A percentile compares a stretch with the other conserved stretches of the same genome.
Conservation (phyloP, 164 flowering plant species). For the Buxus sempervirens region DNA sequence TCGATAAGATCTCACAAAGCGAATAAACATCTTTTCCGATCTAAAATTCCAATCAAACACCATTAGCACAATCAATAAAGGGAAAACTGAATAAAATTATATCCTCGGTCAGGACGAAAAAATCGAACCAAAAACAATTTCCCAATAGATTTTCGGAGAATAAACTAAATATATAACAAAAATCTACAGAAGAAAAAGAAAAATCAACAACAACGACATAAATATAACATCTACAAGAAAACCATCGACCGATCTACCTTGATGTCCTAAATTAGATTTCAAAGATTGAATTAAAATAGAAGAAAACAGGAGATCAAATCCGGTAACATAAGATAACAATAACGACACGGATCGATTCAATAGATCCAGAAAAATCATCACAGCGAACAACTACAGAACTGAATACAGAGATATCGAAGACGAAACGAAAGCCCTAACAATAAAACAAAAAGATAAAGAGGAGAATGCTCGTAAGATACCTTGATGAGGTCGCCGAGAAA, state of each 20-base stretch:
- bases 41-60: too few species aligned
- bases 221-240: neutral
- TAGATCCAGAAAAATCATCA: neutral
- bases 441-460: too few species aligned
- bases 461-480: neutral
- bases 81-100: too few species aligned
- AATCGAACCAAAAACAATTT: too few species aligned
- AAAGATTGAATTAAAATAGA: neutral
- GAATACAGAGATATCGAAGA: neutral
- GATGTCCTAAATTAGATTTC: neutral
- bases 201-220: too few species aligned
- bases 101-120: too few species aligned
- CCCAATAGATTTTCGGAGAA: too few species aligned
- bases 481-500: conserved; percentile 2
- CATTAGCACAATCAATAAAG: too few species aligned
- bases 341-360: neutral
- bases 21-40: too few species aligned
- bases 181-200: too few species aligned
- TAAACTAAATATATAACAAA: neutral
- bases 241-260: neutral
- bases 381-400: neutral
- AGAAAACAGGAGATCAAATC: neutral
- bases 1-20: too few species aligned
- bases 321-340: neutral
- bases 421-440: neutral